Conservation (phyloP, 768 basidiomycete genomes). For the Pisolithus microcarpus region DNA sequence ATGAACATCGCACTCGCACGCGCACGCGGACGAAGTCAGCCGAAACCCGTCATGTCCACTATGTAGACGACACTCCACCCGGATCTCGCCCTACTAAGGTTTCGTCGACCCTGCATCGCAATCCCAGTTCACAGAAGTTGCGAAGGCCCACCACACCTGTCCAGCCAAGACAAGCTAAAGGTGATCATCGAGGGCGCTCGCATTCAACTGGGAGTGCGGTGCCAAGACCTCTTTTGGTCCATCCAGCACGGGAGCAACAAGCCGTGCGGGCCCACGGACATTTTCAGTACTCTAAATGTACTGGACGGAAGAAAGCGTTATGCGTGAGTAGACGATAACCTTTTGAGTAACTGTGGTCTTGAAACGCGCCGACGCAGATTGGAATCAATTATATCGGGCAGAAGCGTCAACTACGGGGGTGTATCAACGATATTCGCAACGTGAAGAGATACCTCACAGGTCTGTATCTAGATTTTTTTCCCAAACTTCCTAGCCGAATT, state of each 20-base stretch:
- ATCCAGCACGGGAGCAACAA: constrained; percentile 3
- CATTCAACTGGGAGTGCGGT: constrained; percentile 13
- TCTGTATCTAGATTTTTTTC: constrained; percentile 22
- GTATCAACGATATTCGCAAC: constrained; percentile 74
- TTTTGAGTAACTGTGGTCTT: background rate
- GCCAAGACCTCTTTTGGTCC: background rate
- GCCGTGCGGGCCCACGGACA: constrained; percentile 9
- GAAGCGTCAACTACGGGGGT: constrained; percentile 57
- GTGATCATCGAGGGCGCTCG: constrained; percentile 15
- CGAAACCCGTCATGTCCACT: constrained; percentile 22
- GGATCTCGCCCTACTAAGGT: constrained; percentile 4
- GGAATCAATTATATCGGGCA: constrained; percentile 76
- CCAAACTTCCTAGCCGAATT: background rate
- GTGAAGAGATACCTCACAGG: constrained; percentile 61
- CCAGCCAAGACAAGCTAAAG: constrained; percentile 4
- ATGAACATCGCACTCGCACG: constrained; percentile 2
- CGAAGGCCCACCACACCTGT: background rate
- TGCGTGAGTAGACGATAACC: constrained; percentile 24
- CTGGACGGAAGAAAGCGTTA: constrained; percentile 46
- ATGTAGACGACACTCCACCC: constrained; percentile 11
- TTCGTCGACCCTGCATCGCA: background rate
- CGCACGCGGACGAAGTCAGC: constrained; percentile 3
- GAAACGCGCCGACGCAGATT: constrained; percentile 38
- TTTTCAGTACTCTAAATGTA: constrained; percentile 45
- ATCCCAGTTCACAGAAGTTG: constrained; percentile 3